Conservation (phyloP, 169 alveolate species). For the Toxoplasma gondii region DNA sequence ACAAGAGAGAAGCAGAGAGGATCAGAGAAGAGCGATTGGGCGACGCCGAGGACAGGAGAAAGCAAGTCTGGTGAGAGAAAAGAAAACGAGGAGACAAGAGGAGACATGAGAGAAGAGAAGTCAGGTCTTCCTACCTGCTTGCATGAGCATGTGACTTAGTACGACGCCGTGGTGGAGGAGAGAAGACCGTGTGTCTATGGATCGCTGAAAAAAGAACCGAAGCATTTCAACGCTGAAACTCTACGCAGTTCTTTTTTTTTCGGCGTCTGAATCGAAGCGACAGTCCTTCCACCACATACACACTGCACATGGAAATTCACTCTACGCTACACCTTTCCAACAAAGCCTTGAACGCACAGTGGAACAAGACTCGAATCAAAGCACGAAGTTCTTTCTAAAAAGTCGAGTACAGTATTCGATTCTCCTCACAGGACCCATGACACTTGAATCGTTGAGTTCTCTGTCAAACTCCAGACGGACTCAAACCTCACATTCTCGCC, state of each 20-base stretch:
- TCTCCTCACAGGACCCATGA: too few relatives aligned
- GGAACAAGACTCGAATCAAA: too few relatives aligned
- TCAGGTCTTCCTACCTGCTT: background rate
- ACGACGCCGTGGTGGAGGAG: slow-evolving; percentile 64
- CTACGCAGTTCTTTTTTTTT: background rate
- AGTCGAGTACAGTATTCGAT: too few relatives aligned
- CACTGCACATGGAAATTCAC: background rate
- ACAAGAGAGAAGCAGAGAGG: background rate
- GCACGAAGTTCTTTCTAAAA: too few relatives aligned
- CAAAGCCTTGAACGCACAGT: too few relatives aligned
- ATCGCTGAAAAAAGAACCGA: slow-evolving; percentile 28
- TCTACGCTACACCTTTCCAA: background rate
- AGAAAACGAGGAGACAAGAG: background rate
- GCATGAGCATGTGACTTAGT: slow-evolving; percentile 58
- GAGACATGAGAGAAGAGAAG: background rate
- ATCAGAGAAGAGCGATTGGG: background rate
- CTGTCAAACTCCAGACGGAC: too few relatives aligned
- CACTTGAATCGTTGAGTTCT: too few relatives aligned
- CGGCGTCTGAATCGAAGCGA: too few relatives aligned
- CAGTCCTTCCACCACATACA: background rate
- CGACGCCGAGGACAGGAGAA: background rate
- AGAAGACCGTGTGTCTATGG: slow-evolving; percentile 49
- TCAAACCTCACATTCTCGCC: too few relatives aligned
- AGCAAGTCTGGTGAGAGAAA: background rate
- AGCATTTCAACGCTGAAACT: background rate